These are phyloP conservation scores for Lasiodiplodia citricola DNA, from an alignment of 2,329 filamentous ascomycete genomes.

Conservation along the genomic window DNA sequence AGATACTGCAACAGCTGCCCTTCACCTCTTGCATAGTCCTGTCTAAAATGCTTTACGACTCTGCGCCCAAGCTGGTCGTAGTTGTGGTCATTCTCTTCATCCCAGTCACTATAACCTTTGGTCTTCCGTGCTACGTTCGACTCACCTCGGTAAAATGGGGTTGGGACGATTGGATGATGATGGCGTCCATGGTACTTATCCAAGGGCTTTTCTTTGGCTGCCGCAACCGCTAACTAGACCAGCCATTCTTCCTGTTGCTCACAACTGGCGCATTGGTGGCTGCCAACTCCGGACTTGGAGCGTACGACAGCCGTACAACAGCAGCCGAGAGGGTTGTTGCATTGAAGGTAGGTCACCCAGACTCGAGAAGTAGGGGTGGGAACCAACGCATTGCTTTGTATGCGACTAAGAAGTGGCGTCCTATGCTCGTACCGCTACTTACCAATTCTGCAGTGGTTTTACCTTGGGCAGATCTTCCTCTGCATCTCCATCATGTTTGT, in stretches of 20 bases:
- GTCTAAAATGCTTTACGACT: constrained; percentile 1
- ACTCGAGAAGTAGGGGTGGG: background rate
- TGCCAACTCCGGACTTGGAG: constrained; percentile 39
- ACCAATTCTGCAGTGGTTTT: constrained; percentile 39
- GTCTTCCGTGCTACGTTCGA: constrained; percentile 31
- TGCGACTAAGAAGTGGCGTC: background rate
- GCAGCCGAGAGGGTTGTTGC: constrained; percentile 10
- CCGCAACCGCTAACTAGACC: constrained; percentile 13
- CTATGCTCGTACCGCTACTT: background rate
- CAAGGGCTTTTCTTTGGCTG: constrained; percentile 20
- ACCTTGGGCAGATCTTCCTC: constrained; percentile 44
- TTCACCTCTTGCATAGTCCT: background rate
- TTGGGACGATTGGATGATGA: constrained; percentile 40
- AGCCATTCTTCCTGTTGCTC: constrained; percentile 35
- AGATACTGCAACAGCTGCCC: too few species aligned
- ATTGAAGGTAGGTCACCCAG: constrained; percentile 24
- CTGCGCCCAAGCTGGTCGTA: background rate
- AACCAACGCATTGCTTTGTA: too few species aligned
- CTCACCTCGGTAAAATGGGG: constrained; percentile 34
- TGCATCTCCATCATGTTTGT: constrained; percentile 43
- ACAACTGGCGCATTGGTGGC: constrained; percentile 36
- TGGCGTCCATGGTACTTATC: background rate
- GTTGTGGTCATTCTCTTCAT: constrained; percentile 1
- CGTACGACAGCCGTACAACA: constrained; percentile 30
- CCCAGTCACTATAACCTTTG: constrained; percentile 30